These are phyloP conservation scores for Deinandra increscens DNA, from an alignment of 129 eudicot species.

Conservation along the genomic window DNA sequence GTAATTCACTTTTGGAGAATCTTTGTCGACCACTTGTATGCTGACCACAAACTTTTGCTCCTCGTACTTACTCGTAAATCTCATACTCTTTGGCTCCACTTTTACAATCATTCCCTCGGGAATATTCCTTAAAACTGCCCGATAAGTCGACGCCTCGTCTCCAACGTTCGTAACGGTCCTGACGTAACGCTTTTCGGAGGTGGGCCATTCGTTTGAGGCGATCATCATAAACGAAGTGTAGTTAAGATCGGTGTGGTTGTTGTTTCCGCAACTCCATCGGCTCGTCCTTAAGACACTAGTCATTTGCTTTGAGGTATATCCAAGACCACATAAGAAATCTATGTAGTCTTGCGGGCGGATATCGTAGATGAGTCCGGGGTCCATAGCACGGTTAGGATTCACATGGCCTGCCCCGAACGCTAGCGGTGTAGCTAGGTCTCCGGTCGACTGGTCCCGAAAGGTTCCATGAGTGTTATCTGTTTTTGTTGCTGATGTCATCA, in stretches of 20 bases:
- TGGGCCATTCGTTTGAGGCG: constrained; percentile 11
- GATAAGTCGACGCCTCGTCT: constrained; percentile 24
- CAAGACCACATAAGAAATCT: constrained; percentile 34
- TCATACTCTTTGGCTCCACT: constrained; percentile 25
- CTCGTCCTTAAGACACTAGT: constrained; percentile 18
- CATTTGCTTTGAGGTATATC: constrained; percentile 34
- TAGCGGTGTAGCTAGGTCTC: constrained; percentile 30
- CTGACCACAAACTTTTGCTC: constrained; percentile 20
- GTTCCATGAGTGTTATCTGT: constrained; percentile 25
- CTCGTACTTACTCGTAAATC: constrained; percentile 27
- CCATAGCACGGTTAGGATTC: constrained; percentile 36
- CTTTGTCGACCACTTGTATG: constrained; percentile 15
- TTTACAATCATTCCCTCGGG: constrained; percentile 27
- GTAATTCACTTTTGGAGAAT: constrained; percentile 12
- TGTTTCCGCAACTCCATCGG: constrained; percentile 31
- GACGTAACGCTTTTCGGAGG: constrained; percentile 13
- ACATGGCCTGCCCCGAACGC: constrained; percentile 42
- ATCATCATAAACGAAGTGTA: constrained; percentile 48
- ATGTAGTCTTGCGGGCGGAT: constrained; percentile 36
- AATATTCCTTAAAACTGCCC: constrained; percentile 13
- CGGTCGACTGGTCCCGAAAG: constrained; percentile 23
- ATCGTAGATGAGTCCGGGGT: constrained; percentile 45
- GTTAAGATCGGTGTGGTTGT: constrained; percentile 32
- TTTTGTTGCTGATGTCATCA: constrained; percentile 48
- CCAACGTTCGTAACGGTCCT: constrained; percentile 39